Conservation (phyloP, 2,329 filamentous ascomycete genomes). For the Aplosporella prunicola region DNA sequence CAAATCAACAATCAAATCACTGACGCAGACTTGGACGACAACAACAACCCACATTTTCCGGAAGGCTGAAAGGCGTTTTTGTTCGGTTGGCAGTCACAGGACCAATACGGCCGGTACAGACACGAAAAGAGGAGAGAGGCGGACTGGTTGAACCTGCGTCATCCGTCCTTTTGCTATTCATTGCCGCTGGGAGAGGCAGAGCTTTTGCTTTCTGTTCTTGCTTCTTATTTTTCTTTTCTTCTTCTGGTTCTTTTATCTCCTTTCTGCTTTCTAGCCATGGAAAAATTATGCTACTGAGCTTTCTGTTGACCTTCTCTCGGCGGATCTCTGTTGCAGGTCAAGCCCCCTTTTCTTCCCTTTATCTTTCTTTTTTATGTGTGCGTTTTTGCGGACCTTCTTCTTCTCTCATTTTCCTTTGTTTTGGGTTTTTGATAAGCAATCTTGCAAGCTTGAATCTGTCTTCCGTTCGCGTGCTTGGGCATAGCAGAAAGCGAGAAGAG, state of each 20-base stretch:
- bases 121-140: conserved; percentile 10
- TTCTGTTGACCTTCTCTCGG: not conserved
- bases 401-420: conserved; percentile 8
- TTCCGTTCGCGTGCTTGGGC: too few species aligned
- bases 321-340: too few species aligned
- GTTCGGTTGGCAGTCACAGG: conserved; percentile 10
- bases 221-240: conserved; percentile 4
- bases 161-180: conserved; percentile 11
- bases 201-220: conserved; percentile 5
- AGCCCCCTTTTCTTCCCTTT: not conserved
- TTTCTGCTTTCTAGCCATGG: too few species aligned
- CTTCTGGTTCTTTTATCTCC: not conserved
- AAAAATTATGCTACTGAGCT: conserved; percentile 1
- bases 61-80: conserved; percentile 11
- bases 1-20: conserved; percentile 4
- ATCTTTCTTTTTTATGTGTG: conserved; percentile 2
- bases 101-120: conserved; percentile 11
- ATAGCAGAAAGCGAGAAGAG: too few species aligned
- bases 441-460: too few species aligned
- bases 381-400: conserved; percentile 1
- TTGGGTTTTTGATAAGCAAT: conserved; percentile 3
- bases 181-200: conserved; percentile 6
- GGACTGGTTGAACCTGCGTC: conserved; percentile 11
- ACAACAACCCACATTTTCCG: conserved; percentile 8
- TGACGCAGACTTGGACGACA: conserved; percentile 9